phyloP scores from a whole-genome alignment of 257 asterid species.

The Lycium ferocissimum region DNA sequence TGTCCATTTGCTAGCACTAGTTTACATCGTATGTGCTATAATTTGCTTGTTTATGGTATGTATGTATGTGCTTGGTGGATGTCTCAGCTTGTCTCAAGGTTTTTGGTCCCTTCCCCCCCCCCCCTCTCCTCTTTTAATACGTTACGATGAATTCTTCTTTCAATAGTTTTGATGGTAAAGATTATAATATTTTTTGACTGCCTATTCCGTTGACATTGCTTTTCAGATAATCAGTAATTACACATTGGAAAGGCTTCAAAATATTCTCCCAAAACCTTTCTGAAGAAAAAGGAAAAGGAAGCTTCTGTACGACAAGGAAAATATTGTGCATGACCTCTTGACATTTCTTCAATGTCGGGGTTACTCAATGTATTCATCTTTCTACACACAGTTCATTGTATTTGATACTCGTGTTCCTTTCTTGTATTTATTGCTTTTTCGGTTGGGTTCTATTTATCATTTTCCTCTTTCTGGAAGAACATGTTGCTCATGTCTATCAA shows the following conservation, averaged over 20 bases:
- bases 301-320: slow-evolving; percentile 56
- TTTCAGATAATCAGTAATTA: slow-evolving; percentile 40
- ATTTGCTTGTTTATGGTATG: background rate
- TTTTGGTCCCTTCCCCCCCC: background rate
- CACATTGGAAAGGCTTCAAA: slow-evolving; percentile 43
- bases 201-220: slow-evolving; percentile 35
- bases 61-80: slow-evolving; percentile 17
- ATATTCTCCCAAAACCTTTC: slow-evolving; percentile 46
- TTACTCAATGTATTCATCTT: slow-evolving; percentile 72
- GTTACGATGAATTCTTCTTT: background rate
- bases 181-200: slow-evolving; percentile 18
- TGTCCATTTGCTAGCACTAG: background rate
- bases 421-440: slow-evolving; percentile 26
- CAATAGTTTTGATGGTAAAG: background rate
- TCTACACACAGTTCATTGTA: slow-evolving; percentile 35
- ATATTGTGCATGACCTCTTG: slow-evolving; percentile 72
- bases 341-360: slow-evolving; percentile 86
- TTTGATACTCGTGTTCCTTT: slow-evolving; percentile 9
- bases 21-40: background rate
- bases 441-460: slow-evolving; percentile 22
- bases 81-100: background rate
- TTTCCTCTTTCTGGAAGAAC: slow-evolving; percentile 30
- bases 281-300: slow-evolving; percentile 49
- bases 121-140: background rate
- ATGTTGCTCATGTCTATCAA: background rate